Base-by-base conservation (phyloP, 352 stramenopile genomes). In the Pythium plurisporium region DNA sequence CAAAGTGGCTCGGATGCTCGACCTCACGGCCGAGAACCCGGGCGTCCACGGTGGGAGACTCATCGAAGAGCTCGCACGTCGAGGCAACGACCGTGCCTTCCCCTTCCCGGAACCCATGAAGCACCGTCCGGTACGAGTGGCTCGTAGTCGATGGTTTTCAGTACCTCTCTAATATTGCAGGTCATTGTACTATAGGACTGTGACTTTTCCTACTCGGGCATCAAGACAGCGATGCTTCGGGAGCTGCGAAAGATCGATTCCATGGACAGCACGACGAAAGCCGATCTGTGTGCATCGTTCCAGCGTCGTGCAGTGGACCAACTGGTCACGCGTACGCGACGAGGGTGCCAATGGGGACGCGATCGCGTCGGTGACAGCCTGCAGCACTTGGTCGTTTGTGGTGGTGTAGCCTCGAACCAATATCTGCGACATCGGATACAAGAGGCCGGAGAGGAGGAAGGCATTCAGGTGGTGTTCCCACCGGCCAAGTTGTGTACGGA, bases 131-230 rank as follows among this genome's bases (percentile, higher is more conserved):
- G 79, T 89, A 40, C 12, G 38, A n/a, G n/a, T n/a, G n/a, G n/a
- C n/a, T n/a, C n/a, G n/a, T n/a, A n/a, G n/a, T n/a, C n/a, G n/a
- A n/a, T n/a, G n/a, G n/a, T n/a, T n/a, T n/a, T n/a, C n/a, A n/a
- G n/a, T n/a, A n/a, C n/a, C n/a, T n/a, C n/a, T n/a, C n/a, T n/a
- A n/a, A n/a, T n/a, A n/a, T 9, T 37, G 12, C n/a, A 25, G n/a
- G 14, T 11, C 15, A 26, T 37, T 7, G n/a, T 26, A 10, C 25
- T 8, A 29, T 47, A 61, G 79, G 90, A 98, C 73, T 98, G 90
- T 54, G 94, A 99, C 62, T 99, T 99, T 67, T 98, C 86, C 38
- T 99, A 98, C 74, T 96, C 96, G 3, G 97, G 97, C 4, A 87
- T 99, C 37, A 99, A 99, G 71, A 99, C 95, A 8, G 89, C 95